Conservation (phyloP, 495 filamentous ascomycete species). For the Tuber brumale region DNA sequence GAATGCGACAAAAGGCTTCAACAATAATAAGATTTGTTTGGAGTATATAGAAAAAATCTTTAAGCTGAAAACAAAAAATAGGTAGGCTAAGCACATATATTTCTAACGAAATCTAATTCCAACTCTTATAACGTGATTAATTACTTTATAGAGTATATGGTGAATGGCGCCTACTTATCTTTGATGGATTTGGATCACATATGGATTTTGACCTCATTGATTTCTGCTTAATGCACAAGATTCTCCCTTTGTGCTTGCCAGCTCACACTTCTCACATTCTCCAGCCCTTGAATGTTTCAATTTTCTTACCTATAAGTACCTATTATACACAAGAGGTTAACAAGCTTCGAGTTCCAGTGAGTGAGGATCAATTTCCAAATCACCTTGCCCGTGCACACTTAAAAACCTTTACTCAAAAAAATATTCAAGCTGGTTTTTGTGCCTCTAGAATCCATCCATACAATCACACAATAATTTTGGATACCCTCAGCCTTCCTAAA, state of each 20-base stretch:
- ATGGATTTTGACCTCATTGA: constrained; percentile 10
- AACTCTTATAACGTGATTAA: too few relatives aligned
- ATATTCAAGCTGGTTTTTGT: constrained; percentile 6
- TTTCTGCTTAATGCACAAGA: constrained; percentile 13
- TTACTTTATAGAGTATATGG: not conserved
- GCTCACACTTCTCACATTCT: constrained; percentile 12
- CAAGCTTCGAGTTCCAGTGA: not conserved
- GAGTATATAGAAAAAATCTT: constrained; percentile 15
- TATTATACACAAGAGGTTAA: constrained; percentile 8
- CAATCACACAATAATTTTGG: not conserved
- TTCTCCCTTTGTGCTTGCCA: constrained; percentile 13
- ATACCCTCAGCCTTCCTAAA: not conserved
- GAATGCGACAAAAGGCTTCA: constrained; percentile 3
- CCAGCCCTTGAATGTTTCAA: constrained; percentile 13
- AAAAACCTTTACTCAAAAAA: not conserved
- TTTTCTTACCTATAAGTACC: constrained; percentile 9
- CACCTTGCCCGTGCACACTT: not conserved
- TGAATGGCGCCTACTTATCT: constrained; percentile 10
- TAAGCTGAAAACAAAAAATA: constrained; percentile 6
- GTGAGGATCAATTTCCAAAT: constrained; percentile 16
- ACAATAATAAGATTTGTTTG: constrained; percentile 11
- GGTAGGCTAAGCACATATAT: not conserved
- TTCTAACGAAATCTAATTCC: too few relatives aligned
- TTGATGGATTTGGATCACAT: constrained; percentile 17
- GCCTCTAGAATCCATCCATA: constrained; percentile 4